Evolutionary conservation across 768 basidiomycete genomes (phyloP).

Genomic region (Sistotremastrum suecicum): DNA sequence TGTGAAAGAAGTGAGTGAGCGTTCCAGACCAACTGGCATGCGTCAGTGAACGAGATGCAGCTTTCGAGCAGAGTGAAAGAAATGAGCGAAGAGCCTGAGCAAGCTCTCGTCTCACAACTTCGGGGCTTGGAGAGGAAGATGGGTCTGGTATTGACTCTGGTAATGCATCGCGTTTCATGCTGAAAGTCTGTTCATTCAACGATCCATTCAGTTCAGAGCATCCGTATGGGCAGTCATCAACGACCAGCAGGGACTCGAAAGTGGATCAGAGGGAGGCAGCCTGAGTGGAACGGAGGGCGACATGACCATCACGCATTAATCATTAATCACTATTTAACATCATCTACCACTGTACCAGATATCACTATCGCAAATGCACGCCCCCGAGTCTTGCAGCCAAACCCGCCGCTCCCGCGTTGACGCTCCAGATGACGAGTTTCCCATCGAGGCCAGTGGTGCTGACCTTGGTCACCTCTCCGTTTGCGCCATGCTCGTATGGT

Average conservation of each 20-base stretch:
- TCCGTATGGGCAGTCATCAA: conserved; percentile 93
- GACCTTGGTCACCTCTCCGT: conserved; percentile 53
- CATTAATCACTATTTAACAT: background rate
- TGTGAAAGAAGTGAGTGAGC: conserved; percentile 51
- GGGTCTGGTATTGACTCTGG: conserved; percentile 87
- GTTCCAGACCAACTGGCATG: background rate
- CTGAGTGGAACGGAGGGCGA: too few relatives aligned
- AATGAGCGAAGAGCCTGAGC: conserved; percentile 65
- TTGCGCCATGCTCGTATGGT: conserved; percentile 45
- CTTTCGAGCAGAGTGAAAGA: conserved; percentile 51
- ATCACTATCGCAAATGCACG: conserved; percentile 14
- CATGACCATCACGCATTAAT: background rate
- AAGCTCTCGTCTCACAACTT: conserved; percentile 58
- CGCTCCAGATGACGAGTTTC: conserved; percentile 81
- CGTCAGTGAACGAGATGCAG: conserved; percentile 20
- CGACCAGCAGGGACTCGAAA: conserved; percentile 38
- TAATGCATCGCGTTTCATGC: conserved; percentile 20
- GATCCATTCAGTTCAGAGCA: conserved; percentile 64
- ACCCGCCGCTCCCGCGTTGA: conserved; percentile 35
- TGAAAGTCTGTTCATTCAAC: conserved; percentile 4
- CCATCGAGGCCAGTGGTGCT: conserved; percentile 94
- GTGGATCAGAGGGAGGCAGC: too few relatives aligned
- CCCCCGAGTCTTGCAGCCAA: conserved; percentile 35
- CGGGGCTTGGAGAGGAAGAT: conserved; percentile 84
- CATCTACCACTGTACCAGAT: conserved; percentile 1